Evolutionary conservation across 2,329 filamentous ascomycete genomes (phyloP).

Genomic region (Nothomitra cinnamomea): DNA sequence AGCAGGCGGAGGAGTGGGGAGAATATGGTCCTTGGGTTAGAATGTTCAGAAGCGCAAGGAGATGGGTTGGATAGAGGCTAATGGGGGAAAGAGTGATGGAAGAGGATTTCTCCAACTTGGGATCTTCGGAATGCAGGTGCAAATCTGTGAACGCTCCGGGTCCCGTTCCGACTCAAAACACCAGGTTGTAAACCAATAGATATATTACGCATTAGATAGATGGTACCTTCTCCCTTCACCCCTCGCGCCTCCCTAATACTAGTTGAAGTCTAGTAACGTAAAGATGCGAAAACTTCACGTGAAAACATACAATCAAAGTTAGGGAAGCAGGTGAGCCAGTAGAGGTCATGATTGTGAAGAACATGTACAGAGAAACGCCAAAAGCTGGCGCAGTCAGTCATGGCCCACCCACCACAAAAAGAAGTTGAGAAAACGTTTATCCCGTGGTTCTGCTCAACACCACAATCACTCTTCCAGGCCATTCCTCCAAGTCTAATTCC

Average conservation of each 20-base stretch:
- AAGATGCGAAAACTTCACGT: neutral
- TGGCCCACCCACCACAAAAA: neutral
- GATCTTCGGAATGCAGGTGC: no score
- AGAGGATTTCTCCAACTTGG: no score
- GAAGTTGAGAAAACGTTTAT: no score
- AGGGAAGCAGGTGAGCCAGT: neutral
- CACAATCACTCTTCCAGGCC: neutral
- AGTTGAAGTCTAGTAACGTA: neutral
- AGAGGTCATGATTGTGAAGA: neutral
- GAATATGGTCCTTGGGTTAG: slow-evolving; percentile 73
- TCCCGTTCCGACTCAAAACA: no score
- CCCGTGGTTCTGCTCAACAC: neutral
- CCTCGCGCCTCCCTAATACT: neutral
- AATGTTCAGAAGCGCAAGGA: slow-evolving; percentile 73
- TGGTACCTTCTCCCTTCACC: neutral
- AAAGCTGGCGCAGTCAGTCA: neutral
- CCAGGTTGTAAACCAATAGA: neutral
- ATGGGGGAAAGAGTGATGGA: neutral
- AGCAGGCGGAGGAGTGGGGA: slow-evolving; percentile 47
- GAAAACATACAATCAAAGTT: neutral
- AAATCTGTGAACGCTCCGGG: no score
- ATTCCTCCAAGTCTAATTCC: neutral
- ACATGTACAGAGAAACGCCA: slow-evolving; percentile 3
- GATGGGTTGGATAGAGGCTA: slow-evolving; percentile 54
- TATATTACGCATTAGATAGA: slow-evolving; percentile 3